These are phyloP conservation scores for Acanthamoeba sp. DNA, from an alignment of 208 protist species.

Conservation along the genomic window DNA sequence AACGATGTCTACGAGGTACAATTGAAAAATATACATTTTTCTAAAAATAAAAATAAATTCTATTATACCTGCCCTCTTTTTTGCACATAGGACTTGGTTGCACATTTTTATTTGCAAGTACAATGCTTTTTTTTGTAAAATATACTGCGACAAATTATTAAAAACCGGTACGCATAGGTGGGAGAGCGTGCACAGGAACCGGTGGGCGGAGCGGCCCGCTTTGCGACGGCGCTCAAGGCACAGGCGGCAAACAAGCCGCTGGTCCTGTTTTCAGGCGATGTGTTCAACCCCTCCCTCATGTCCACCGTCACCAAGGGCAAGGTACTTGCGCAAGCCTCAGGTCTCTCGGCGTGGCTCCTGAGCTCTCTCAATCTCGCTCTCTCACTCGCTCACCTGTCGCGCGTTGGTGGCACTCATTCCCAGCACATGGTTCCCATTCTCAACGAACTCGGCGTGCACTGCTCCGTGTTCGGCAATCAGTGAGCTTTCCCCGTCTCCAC, in stretches of 20 bases:
- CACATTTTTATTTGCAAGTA: too few relatives aligned
- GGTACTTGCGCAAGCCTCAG: background rate
- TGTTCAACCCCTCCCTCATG: constrained; percentile 75
- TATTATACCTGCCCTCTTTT: background rate
- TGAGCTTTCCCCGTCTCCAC: background rate
- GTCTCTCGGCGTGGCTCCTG: too few relatives aligned
- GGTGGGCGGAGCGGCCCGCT: constrained; percentile 70
- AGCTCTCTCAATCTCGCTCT: background rate
- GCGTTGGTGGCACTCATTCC: background rate
- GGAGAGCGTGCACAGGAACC: constrained; percentile 61
- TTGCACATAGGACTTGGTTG: background rate
- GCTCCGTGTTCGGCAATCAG: constrained; percentile 75
- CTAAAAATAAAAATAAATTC: background rate
- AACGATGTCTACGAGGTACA: constrained; percentile 76
- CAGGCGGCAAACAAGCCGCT: background rate
- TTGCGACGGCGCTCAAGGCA: constrained; percentile 38
- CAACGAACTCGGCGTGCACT: constrained; percentile 69
- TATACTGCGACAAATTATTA: background rate
- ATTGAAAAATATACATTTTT: background rate
- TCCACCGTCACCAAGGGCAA: constrained; percentile 71
- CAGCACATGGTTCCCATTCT: constrained; percentile 73
- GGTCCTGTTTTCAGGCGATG: constrained; percentile 70
- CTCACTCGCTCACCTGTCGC: background rate
- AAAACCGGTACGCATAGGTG: background rate
- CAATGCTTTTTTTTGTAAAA: too few relatives aligned